These are phyloP conservation scores for Didymella keratinophila DNA, from an alignment of 2,329 filamentous ascomycete genomes.

Conservation along the genomic window DNA sequence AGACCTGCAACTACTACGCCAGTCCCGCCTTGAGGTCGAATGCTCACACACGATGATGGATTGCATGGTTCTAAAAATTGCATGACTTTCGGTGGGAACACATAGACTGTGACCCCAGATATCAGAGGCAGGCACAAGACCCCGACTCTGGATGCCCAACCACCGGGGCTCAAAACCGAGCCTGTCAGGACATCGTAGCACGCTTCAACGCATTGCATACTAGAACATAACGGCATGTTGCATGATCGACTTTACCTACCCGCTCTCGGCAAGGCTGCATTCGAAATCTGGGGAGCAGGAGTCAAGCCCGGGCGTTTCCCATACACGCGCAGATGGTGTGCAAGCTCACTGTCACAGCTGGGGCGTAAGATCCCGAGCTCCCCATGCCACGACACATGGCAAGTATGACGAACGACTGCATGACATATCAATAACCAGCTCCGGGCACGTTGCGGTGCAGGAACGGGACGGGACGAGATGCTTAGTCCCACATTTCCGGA, in stretches of 20 bases:
- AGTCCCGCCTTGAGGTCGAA: neutral
- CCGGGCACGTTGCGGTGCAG: constrained; percentile 3
- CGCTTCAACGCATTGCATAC: neutral
- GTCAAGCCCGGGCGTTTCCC: neutral
- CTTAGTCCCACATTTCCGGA: constrained; percentile 6
- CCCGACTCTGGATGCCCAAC: neutral
- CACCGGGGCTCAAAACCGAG: neutral
- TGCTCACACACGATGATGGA: neutral
- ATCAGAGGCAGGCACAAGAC: neutral
- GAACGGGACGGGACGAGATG: constrained; percentile 16
- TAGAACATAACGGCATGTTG: neutral
- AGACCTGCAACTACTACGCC: neutral
- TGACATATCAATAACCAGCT: constrained; percentile 10
- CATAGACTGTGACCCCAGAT: too few relatives aligned
- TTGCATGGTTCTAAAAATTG: neutral
- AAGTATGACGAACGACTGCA: constrained; percentile 10
- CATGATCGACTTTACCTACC: neutral
- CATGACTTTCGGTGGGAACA: too few relatives aligned
- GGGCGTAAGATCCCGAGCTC: constrained; percentile 5
- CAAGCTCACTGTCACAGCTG: constrained; percentile 1
- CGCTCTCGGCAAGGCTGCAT: constrained; percentile 5
- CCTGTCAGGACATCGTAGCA: neutral
- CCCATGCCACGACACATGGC: constrained; percentile 1
- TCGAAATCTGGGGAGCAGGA: constrained; percentile 2
- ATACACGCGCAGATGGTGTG: constrained; percentile 5